A percentile compares a stretch with the other conserved stretches of the same genome.
These are phyloP conservation scores for Byssothecium circinans DNA, from an alignment of 2,329 filamentous ascomycete species.

Conservation along the genomic window DNA sequence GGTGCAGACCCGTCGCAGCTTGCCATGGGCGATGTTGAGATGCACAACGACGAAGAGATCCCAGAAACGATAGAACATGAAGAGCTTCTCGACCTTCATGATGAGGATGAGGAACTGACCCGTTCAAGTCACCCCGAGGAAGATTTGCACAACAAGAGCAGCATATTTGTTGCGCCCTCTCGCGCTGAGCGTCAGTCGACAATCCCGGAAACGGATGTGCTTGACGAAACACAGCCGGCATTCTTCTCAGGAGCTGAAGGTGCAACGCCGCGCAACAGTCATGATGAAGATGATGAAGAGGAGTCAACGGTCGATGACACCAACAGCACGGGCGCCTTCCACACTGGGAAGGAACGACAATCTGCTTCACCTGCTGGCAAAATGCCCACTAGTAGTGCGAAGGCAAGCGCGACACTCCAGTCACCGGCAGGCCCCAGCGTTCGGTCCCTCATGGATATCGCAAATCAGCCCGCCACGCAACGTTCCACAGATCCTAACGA, in stretches of 20 bases:
- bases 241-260: slow-evolving; percentile 16
- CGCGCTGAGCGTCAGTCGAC: slow-evolving; percentile 30
- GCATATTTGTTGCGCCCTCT: slow-evolving; percentile 4
- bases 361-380: slow-evolving; percentile 25
- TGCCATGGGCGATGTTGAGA: neutral
- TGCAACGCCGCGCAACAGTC: neutral
- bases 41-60: slow-evolving; percentile 19
- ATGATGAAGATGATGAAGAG: neutral
- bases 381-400: slow-evolving; percentile 13
- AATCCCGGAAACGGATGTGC: slow-evolving; percentile 37
- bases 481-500: slow-evolving; percentile 33
- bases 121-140: slow-evolving; percentile 9
- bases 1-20: slow-evolving; percentile 1
- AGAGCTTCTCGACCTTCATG: slow-evolving; percentile 1
- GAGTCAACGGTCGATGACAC: slow-evolving; percentile 9
- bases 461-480: slow-evolving; percentile 39
- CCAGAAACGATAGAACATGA: slow-evolving; percentile 27
- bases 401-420: slow-evolving; percentile 6
- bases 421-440: slow-evolving; percentile 5
- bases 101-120: slow-evolving; percentile 13
- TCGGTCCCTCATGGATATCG: slow-evolving; percentile 42
- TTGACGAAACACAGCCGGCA: slow-evolving; percentile 38
- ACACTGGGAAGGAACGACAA: slow-evolving; percentile 45
- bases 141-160: slow-evolving; percentile 1
- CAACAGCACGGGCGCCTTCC: slow-evolving; percentile 25